These are phyloP conservation scores for Boletus edulis DNA, from an alignment of 768 basidiomycete genomes.

Conservation along the genomic window DNA sequence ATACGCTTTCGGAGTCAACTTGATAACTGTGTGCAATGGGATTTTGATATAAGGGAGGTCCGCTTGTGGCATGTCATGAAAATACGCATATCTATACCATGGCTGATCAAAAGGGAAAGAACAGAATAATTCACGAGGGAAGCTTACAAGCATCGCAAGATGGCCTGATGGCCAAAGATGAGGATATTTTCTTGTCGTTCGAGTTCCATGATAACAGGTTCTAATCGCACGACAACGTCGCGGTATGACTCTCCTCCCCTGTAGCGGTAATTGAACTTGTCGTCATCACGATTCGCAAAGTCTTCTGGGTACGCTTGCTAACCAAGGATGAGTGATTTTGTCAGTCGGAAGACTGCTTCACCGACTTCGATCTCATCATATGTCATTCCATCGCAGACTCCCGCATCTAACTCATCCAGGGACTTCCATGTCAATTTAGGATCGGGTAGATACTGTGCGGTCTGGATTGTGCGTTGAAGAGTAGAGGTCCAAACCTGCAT, in stretches of 20 bases:
- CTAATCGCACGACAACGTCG: slow-evolving; percentile 91
- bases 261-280: slow-evolving; percentile 99
- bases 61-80: slow-evolving; percentile 86
- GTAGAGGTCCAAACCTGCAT: slow-evolving; percentile 99
- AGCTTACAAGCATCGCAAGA: slow-evolving; percentile 72
- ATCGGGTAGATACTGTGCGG: slow-evolving; percentile 77
- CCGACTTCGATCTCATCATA: slow-evolving; percentile 96
- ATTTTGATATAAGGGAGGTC: slow-evolving; percentile 99
- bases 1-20: slow-evolving; percentile 96
- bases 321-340: neutral
- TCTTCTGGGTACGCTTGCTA: slow-evolving; percentile 96
- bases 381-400: slow-evolving; percentile 99
- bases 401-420: slow-evolving; percentile 96
- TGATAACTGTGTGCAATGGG: slow-evolving; percentile 95
- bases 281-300: slow-evolving; percentile 95
- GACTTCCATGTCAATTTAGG: slow-evolving; percentile 98
- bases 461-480: slow-evolving; percentile 88
- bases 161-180: slow-evolving; percentile 95
- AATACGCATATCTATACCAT: slow-evolving; percentile 84
- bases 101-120: neutral
- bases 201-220: slow-evolving; percentile 99
- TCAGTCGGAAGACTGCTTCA: neutral
- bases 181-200: slow-evolving; percentile 97
- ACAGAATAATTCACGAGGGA: neutral
- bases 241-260: slow-evolving; percentile 97